Evolutionary conservation across 2,329 filamentous ascomycete species (phyloP).

Genomic region (Arthrobotrys conoides): DNA sequence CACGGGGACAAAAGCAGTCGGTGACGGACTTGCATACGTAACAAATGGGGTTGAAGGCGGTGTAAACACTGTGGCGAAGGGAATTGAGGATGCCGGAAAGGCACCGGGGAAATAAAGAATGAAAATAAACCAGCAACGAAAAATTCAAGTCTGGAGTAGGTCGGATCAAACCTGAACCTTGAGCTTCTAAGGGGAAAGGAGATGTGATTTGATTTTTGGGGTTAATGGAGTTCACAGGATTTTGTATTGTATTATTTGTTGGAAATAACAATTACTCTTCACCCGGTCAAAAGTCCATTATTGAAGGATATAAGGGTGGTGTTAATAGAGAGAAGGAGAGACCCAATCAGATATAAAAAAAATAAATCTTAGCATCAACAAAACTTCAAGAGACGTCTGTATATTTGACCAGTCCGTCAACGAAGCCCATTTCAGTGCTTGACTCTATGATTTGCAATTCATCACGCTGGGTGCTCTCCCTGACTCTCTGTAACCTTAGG

Average conservation of each 20-base stretch:
- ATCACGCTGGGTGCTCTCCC: slow-evolving; percentile 75
- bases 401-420: slow-evolving; percentile 60
- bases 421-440: slow-evolving; percentile 81
- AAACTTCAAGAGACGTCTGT: slow-evolving; percentile 51
- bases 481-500: background rate
- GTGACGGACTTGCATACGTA: slow-evolving; percentile 41
- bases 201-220: background rate
- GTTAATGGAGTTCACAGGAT: slow-evolving; percentile 13
- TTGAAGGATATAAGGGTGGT: background rate
- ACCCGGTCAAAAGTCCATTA: background rate
- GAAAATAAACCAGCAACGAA: no score
- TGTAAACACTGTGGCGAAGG: slow-evolving; percentile 35
- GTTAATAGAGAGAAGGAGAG: background rate
- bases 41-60: slow-evolving; percentile 52
- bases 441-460: slow-evolving; percentile 93
- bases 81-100: slow-evolving; percentile 49
- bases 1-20: slow-evolving; percentile 39
- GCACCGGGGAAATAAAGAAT: slow-evolving; percentile 41
- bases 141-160: no score
- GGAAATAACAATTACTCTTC: background rate
- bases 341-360: slow-evolving; percentile 52
- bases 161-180: no score
- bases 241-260: background rate
- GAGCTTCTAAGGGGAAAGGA: background rate
- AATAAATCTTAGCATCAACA: slow-evolving; percentile 60